Conservation (phyloP, 2,329 filamentous ascomycete genomes). For the Penicillium hordei region DNA sequence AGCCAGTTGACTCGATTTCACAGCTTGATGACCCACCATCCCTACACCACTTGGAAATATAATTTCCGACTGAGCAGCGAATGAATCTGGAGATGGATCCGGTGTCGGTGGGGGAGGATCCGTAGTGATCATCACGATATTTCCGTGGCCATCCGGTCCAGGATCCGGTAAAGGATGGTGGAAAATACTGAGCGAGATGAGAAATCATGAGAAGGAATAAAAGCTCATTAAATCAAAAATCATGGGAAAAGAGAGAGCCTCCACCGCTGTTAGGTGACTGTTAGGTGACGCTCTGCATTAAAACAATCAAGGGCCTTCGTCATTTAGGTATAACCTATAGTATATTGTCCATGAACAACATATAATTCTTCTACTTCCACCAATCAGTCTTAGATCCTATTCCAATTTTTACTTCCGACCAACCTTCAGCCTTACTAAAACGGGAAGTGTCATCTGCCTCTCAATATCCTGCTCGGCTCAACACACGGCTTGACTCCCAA, state of each 20-base stretch:
- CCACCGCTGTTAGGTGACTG: not conserved
- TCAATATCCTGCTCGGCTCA: not conserved
- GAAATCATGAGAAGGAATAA: not conserved
- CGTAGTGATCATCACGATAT: no score
- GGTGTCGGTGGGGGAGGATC: not conserved
- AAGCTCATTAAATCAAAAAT: not conserved
- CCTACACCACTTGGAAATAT: no score
- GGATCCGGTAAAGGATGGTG: not conserved
- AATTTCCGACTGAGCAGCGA: no score
- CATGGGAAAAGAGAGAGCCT: not conserved
- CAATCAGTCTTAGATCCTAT: not conserved
- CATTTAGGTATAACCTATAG: not conserved
- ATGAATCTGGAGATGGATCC: not conserved
- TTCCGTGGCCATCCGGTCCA: no score
- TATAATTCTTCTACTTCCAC: not conserved
- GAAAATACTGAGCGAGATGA: not conserved
- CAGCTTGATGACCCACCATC: no score
- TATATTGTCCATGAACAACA: not conserved
- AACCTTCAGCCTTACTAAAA: not conserved
- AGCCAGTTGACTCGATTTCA: no score
- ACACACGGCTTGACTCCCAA: not conserved
- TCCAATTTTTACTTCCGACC: not conserved
- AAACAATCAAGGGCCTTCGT: not conserved
- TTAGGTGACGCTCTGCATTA: not conserved
- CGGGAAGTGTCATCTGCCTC: conserved; percentile 9